Conservation (phyloP, 306 rosid genomes). For the Inga laurina region DNA sequence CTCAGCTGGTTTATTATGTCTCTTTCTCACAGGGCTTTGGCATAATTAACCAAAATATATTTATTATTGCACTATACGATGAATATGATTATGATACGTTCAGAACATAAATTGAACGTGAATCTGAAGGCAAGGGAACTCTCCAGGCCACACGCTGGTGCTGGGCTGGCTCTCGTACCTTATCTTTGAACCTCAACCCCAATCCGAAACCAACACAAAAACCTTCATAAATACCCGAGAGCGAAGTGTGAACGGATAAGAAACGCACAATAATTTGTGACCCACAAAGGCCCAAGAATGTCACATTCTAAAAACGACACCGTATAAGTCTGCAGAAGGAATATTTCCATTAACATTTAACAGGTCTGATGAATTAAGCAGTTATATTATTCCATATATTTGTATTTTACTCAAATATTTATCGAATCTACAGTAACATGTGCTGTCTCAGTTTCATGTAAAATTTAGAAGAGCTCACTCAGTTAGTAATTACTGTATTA, state of each 20-base stretch:
- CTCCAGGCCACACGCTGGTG: conserved; percentile 35
- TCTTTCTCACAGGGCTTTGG: too few relatives aligned
- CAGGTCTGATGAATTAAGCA: not conserved
- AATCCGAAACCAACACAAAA: not conserved
- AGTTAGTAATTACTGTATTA: not conserved
- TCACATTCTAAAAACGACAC: not conserved
- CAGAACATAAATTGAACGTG: conserved; percentile 17
- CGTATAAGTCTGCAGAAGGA: not conserved
- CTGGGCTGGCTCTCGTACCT: conserved; percentile 39
- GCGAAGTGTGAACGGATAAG: conserved; percentile 54
- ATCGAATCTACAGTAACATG: not conserved
- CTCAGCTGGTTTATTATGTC: not conserved
- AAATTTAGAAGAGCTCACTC: too few relatives aligned
- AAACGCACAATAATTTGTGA: conserved; percentile 63
- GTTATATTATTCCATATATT: not conserved
- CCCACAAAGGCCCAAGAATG: conserved; percentile 38
- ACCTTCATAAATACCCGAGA: conserved; percentile 41
- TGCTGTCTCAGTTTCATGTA: not conserved
- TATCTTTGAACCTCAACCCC: not conserved
- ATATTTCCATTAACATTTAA: not conserved
- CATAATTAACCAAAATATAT: not conserved
- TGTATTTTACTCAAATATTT: not conserved
- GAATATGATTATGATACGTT: not conserved
- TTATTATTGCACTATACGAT: not conserved
- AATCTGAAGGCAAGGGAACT: conserved; percentile 18